These are phyloP conservation scores for Takakia lepidozioides DNA, from an alignment of 225 moss, liverwort and hornwort genomes.

Conservation along the genomic window DNA sequence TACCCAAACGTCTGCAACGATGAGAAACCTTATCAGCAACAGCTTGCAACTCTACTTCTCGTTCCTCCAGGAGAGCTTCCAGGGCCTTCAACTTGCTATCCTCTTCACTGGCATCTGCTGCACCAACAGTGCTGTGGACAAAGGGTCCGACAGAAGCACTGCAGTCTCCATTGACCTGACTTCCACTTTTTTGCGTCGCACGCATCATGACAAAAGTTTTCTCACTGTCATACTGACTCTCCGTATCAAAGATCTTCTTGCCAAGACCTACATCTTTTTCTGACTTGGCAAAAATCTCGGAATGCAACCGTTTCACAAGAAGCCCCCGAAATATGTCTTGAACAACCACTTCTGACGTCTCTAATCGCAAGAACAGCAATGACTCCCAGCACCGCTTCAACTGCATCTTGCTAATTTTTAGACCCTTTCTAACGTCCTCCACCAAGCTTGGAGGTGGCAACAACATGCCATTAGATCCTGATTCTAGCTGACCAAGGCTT, in stretches of 20 bases:
- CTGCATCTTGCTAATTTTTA: constrained; percentile 74
- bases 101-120: constrained; percentile 52
- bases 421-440: constrained; percentile 44
- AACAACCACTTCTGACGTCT: constrained; percentile 39
- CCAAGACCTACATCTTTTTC: constrained; percentile 38
- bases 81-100: constrained; percentile 51
- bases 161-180: constrained; percentile 8
- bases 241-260: constrained; percentile 64
- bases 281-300: constrained; percentile 67
- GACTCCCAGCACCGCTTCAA: constrained; percentile 91
- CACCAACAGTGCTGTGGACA: too few species aligned
- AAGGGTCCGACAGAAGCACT: constrained; percentile 1
- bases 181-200: constrained; percentile 1
- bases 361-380: constrained; percentile 64
- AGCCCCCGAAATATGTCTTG: constrained; percentile 71
- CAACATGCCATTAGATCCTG: constrained; percentile 21
- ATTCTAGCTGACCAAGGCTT: too few species aligned
- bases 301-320: constrained; percentile 61
- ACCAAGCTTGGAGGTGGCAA: constrained; percentile 44
- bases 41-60: constrained; percentile 67
- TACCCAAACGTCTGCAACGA: constrained; percentile 41
- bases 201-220: constrained; percentile 86
- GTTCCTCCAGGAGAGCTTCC: constrained; percentile 63
- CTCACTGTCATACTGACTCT: constrained; percentile 59
- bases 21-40: constrained; percentile 59